Evolutionary conservation across 1,284 basidiomycete species (phyloP), one percentile per base, ranked within the genome.

Genomic region (Amylostereum areolatum): DNA sequence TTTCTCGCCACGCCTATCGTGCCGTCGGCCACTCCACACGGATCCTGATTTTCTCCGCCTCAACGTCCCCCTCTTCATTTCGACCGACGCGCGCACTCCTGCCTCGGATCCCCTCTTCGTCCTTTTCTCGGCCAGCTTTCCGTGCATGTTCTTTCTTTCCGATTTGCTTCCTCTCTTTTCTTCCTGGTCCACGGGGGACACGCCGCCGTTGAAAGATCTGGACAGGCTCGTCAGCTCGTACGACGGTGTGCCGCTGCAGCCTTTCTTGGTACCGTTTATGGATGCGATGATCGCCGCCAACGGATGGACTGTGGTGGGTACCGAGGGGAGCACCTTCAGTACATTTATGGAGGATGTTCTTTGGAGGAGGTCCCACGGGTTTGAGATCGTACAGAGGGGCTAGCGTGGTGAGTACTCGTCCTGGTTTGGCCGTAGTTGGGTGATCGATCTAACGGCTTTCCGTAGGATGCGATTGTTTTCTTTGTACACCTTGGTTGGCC

Each of bases 311-410:
- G 73, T 86, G 32, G 75, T 82, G 1, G 84, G 83, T 1, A 90
- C 85, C 9, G 73, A 78, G 44, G 73, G 75, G 46, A 88, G 85
- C 59, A 89, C 88, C 30, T 90, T 88, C 58, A 85, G 84, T 62
- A 67, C 71, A 47, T 90, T 83, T 55, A 74, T 85, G 11, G 66
- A 73, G 50, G 82, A 86, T 52, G 76, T 86, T 12, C 59, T 89
- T 52, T 85, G 85, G 81, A 69, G 75, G 52, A 70, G 63, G 46
- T 76, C 78, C 59, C 82, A 83, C 57, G 72, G 72, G 2, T 65
- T 67, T 55, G 63, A 68, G 36, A 81, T 84, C 35, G 68, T 74
- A 24, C 69, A 80, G 56, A 66, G 80, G 52, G 81, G 81, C 18
- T 78, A 18, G 18, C 18, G 18, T 18, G 18, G 18, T 18, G 18